phyloP scores from a whole-genome alignment of 257 asterid species.

The Solanum microdontum region DNA sequence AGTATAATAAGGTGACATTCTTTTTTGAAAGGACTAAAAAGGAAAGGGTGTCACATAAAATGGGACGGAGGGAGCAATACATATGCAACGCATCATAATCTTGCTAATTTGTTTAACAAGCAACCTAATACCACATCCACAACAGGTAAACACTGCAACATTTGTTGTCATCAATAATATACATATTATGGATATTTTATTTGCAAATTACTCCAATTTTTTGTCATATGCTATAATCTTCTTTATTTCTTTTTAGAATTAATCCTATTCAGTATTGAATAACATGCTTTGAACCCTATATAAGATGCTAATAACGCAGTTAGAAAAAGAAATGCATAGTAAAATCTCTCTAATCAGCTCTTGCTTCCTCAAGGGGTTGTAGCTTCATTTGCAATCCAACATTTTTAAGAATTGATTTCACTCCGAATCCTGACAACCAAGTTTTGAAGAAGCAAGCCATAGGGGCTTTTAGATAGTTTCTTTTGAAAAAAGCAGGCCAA shows the following conservation, averaged over 20 bases:
- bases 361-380: not conserved
- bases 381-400: not conserved
- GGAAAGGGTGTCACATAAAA: not conserved
- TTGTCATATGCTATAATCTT: not conserved
- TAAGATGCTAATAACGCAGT: not conserved
- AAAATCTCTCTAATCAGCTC: not conserved
- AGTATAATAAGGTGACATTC: not conserved
- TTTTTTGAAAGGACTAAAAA: not conserved
- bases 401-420: not conserved
- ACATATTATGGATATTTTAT: not conserved
- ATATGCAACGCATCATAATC: not conserved
- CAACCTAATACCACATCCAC: not conserved
- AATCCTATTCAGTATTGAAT: not conserved
- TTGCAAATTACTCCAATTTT: not conserved
- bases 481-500: too few relatives aligned
- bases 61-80: not conserved
- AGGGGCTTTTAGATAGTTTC: not conserved
- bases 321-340: not conserved
- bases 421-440: not conserved
- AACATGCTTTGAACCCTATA: not conserved
- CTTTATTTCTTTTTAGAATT: not conserved
- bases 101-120: not conserved
- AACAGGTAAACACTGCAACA: not conserved
- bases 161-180: not conserved
- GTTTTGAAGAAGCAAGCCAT: not conserved